Base-by-base conservation (phyloP, 2,329 filamentous ascomycete species). In the Dothiorella sarmentorum region DNA sequence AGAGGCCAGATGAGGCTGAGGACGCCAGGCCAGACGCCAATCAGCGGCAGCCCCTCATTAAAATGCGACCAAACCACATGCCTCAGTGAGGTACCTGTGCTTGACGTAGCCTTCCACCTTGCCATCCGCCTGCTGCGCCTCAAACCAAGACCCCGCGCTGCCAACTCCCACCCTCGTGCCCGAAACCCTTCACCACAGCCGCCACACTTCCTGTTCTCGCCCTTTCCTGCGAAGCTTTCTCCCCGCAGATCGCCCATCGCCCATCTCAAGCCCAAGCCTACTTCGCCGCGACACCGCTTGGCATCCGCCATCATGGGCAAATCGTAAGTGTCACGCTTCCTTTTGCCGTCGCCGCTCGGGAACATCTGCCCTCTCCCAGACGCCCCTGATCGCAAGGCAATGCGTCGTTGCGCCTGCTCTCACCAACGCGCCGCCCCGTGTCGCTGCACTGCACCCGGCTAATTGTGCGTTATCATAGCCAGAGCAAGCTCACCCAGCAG, bases 401-500 rank as follows among this genome's bases (percentile, higher is more conserved):
- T 56, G 40, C 52, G 17, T 40, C 35, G 11, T 53, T 24, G 47
- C 47, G 33, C 31, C 33, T 38, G 20, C 13, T 29, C 26, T 38
- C 37, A 33, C 52, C 27, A 22, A 18, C 18, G 13, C 22, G 18
- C 45, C 4, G 22, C n/a, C n/a, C n/a, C n/a, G n/a, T n/a, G n/a
- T n/a, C n/a, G n/a, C n/a, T n/a, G n/a, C n/a, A n/a, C n/a, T n/a
- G 65, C 26, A 51, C 68, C 51, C 63, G 61, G 69, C 72, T 74
- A 67, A 74, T 66, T 51, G 61, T 73, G 60, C 62, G 51, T 61
- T 64, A 63, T 61, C 64, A 67, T 72, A 99, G 94, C 78, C 94
- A 97, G 82, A 97, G 93, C 68, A 99, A 97, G 82, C 88, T 99
- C 73, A 96, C 92, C 60, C 90, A 94, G 74, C 89, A 96, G 76